These are phyloP conservation scores for Cordyceps cicadae DNA, from an alignment of 2,329 filamentous ascomycete genomes.

Conservation along the genomic window DNA sequence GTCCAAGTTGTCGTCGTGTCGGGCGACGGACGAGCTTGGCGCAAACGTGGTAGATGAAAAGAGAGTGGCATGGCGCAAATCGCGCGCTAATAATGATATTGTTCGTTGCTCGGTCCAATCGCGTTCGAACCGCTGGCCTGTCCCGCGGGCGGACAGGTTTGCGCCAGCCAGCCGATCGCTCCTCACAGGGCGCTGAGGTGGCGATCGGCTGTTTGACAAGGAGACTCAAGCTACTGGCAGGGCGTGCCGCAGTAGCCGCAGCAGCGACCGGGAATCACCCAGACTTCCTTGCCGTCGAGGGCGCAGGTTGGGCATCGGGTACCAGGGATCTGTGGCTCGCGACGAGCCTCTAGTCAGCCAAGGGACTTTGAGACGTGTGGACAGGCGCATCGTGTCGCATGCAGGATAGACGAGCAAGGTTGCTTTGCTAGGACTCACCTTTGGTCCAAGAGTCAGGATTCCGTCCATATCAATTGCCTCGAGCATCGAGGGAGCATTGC, in stretches of 20 bases:
- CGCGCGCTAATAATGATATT: background rate
- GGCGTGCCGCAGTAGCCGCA: slow-evolving; percentile 45
- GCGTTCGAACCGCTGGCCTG: background rate
- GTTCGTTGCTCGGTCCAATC: background rate
- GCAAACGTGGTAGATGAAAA: background rate
- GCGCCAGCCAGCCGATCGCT: background rate
- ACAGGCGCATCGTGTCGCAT: slow-evolving; percentile 5
- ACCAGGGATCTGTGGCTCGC: slow-evolving; percentile 33
- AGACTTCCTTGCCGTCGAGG: slow-evolving; percentile 41
- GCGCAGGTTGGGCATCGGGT: slow-evolving; percentile 45
- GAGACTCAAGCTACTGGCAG: slow-evolving; percentile 18
- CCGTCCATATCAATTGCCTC: background rate
- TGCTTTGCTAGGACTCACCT: background rate
- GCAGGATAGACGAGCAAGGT: background rate
- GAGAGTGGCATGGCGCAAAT: background rate
- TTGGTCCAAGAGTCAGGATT: slow-evolving; percentile 8
- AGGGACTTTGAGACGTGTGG: background rate
- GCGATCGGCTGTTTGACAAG: background rate
- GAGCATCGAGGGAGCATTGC: background rate
- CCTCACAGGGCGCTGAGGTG: background rate
- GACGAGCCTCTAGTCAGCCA: background rate
- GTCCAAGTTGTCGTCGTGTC: background rate
- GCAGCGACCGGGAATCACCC: slow-evolving; percentile 45
- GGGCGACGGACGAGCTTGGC: background rate
- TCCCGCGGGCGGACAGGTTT: background rate